Base-by-base conservation (phyloP, 2,329 filamentous ascomycete species). In the Acrocalymma vagum region DNA sequence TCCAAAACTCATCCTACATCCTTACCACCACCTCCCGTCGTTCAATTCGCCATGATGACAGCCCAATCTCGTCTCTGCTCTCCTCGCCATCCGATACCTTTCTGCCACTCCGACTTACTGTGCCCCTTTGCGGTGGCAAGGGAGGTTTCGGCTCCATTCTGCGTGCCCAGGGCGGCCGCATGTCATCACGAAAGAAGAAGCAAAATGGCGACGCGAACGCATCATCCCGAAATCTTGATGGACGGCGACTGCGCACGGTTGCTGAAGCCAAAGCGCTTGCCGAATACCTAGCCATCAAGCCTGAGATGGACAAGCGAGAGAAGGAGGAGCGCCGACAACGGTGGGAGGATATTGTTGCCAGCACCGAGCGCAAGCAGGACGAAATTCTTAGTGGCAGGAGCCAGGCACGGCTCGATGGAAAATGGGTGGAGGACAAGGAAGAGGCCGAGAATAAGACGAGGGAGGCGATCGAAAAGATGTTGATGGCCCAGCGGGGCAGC, bases 131-230 rank as follows among this genome's bases (percentile, higher is more conserved):
- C 57, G 94, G 95, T 75, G 95, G 95, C 66, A 99, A 99, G 68
- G 94, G 94, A 71, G 94, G 94, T 62, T 99, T 99, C 67, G 94
- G 94, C 38, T 97, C 93, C 2, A 95, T 99, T 70, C 84, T 99
- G 24, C 90, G 95, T 64, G 94, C 95, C 0, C 94, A 94, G 3
- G 94, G 95, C 65, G 94, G 95, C 26, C 93, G 95, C 74, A 99
- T 99, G 94, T 95, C 91, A 3, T 93, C 89, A n/a, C 84, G 85
- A 57, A 95, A 95, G 76, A 94, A 93, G 78, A 86, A 86, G 62
- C 86, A 86, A 40, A 84, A 88, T 58, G 86, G 84, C 37, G 90
- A 95, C 24, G 86, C 90, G 48, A 93, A 95, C 62, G 92, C 85
- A 16, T 96, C 92, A 3, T 96, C 90, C 64, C 85, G 94, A 51